Percentiles rank a stretch among this genome's conserved stretches.
These are phyloP conservation scores for Albizia julibrissin DNA, from an alignment of 306 rosid species.

Conservation along the genomic window DNA sequence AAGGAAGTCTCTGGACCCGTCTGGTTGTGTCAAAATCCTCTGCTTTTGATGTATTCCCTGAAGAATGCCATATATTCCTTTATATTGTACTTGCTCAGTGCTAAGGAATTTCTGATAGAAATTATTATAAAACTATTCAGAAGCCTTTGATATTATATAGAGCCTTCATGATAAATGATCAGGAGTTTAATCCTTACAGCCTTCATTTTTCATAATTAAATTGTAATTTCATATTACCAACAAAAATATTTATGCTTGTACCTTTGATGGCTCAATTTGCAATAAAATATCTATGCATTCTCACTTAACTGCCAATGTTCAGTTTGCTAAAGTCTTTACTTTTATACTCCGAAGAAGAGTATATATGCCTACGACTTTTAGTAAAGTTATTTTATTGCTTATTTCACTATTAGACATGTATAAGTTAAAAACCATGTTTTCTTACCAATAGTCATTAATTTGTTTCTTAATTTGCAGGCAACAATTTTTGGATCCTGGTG, in stretches of 20 bases:
- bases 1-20: neutral
- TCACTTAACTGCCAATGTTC: neutral
- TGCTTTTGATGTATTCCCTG: conserved; percentile 19
- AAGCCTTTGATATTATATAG: neutral
- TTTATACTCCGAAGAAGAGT: neutral
- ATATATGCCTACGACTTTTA: neutral
- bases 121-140: neutral
- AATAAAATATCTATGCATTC: neutral
- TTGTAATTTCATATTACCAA: neutral
- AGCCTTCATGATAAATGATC: neutral
- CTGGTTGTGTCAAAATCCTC: neutral
- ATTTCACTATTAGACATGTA: neutral
- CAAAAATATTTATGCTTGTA: neutral
- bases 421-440: neutral
- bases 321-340: neutral
- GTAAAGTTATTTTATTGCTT: neutral
- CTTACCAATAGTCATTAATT: neutral
- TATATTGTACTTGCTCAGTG: neutral
- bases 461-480: conserved; percentile 58
- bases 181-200: no score
- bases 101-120: neutral
- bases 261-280: neutral
- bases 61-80: neutral
- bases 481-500: conserved; percentile 92
- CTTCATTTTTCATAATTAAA: neutral